Evolutionary conservation across 495 filamentous ascomycete genomes (phyloP).

Genomic region (Trichoderma reesei): DNA sequence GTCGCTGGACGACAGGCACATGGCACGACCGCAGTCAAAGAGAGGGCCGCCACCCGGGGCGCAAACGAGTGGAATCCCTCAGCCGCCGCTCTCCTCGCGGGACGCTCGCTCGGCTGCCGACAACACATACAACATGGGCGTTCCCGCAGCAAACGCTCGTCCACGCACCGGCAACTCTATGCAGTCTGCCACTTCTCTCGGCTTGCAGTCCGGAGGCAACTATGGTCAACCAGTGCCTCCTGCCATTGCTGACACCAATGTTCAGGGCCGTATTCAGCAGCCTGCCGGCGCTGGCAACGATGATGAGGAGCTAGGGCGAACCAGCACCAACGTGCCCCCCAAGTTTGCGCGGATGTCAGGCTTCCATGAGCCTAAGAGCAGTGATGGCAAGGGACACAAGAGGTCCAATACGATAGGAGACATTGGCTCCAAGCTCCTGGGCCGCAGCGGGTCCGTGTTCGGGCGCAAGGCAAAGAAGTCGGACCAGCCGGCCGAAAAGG

Average conservation of each 20-base stretch:
- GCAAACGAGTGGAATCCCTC: constrained; percentile 18
- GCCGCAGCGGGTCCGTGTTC: constrained; percentile 70
- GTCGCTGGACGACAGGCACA: constrained; percentile 36
- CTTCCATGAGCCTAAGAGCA: constrained; percentile 20
- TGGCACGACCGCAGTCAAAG: constrained; percentile 14
- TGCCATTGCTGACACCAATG: constrained; percentile 81
- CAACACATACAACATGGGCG: constrained; percentile 32
- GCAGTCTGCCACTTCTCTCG: constrained; percentile 50
- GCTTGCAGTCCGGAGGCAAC: constrained; percentile 59
- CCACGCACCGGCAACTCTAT: constrained; percentile 79
- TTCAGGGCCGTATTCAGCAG: constrained; percentile 80
- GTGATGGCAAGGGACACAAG: constrained; percentile 62
- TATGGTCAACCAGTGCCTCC: constrained; percentile 86
- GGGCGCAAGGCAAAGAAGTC: constrained; percentile 44
- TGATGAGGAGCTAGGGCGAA: constrained; percentile 35
- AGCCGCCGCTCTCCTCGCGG: constrained; percentile 36
- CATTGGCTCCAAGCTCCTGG: constrained; percentile 67
- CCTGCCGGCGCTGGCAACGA: constrained; percentile 34
- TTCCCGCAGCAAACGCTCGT: constrained; percentile 41
- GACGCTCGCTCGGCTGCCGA: constrained; percentile 41
- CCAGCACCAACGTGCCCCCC: constrained; percentile 45
- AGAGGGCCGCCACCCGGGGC: background rate
- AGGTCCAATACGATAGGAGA: constrained; percentile 83
- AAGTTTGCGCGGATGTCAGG: constrained; percentile 43
- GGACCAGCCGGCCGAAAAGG: constrained; percentile 35